phyloP scores from a whole-genome alignment of 805 yeast species.

The Lipomyces anomalus region DNA sequence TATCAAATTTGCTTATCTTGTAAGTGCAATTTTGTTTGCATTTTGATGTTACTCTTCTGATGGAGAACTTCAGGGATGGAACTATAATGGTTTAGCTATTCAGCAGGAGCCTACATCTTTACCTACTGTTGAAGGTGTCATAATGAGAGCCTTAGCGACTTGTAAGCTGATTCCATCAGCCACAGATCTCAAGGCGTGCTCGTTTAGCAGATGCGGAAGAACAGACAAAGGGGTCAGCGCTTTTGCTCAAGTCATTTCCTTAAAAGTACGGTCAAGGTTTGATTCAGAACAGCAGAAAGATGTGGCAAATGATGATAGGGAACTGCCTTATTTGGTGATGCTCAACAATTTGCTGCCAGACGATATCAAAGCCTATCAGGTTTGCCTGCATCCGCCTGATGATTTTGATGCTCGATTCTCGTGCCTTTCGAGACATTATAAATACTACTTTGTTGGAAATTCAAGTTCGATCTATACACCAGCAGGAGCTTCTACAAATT shows the following conservation, averaged over 20 bases:
- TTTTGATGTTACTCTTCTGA: not conserved
- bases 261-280: slow-evolving; percentile 63
- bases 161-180: slow-evolving; percentile 55
- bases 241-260: slow-evolving; percentile 85
- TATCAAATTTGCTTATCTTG: slow-evolving; percentile 68
- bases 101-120: slow-evolving; percentile 67
- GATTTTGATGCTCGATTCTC: slow-evolving; percentile 90
- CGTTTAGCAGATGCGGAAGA: slow-evolving; percentile 87
- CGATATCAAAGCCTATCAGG: slow-evolving; percentile 76
- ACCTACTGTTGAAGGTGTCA: slow-evolving; percentile 79
- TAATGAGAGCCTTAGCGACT: slow-evolving; percentile 63
- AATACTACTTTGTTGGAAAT: slow-evolving; percentile 62
- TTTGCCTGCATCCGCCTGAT: slow-evolving; percentile 75
- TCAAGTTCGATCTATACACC: slow-evolving; percentile 1
- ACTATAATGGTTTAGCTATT: slow-evolving; percentile 81
- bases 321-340: slow-evolving; percentile 68
- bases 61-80: slow-evolving; percentile 64
- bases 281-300: slow-evolving; percentile 55
- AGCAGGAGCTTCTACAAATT: slow-evolving; percentile 8
- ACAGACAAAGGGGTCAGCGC: slow-evolving; percentile 98
- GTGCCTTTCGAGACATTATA: slow-evolving; percentile 79
- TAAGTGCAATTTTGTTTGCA: not conserved
- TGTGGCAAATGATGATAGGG: slow-evolving; percentile 54
- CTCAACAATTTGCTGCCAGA: slow-evolving; percentile 73
- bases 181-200: slow-evolving; percentile 52